Evolutionary conservation across 148 eudicot species (phyloP).

Genomic region (Pharnaceum exiguum): DNA sequence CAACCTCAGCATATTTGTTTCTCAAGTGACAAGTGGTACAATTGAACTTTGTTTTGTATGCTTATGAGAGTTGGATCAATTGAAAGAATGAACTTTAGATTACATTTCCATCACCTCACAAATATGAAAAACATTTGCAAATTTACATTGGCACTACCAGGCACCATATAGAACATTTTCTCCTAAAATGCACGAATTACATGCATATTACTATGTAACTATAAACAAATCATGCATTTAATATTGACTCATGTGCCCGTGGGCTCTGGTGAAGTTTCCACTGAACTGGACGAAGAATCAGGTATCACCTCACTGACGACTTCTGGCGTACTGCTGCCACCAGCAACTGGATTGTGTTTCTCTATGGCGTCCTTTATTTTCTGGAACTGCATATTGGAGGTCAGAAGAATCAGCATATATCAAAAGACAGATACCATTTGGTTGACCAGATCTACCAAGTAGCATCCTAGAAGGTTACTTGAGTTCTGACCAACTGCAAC

Average conservation of each 20-base stretch:
- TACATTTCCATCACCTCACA: no score
- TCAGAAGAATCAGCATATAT: neutral
- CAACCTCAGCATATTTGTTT: no score
- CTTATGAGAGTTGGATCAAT: no score
- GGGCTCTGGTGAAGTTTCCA: slow-evolving; percentile 7
- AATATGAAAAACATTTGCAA: no score
- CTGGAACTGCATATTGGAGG: slow-evolving; percentile 57
- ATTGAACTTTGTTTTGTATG: no score
- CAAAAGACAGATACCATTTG: neutral
- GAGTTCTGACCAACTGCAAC: no score
- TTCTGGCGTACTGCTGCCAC: slow-evolving; percentile 50
- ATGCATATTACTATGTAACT: slow-evolving; percentile 12
- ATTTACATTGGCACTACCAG: slow-evolving; percentile 4
- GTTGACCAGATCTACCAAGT: neutral
- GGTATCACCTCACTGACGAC: slow-evolving; percentile 4
- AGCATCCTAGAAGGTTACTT: no score
- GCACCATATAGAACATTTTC: neutral
- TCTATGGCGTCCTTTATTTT: slow-evolving; percentile 79
- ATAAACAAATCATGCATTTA: slow-evolving; percentile 6
- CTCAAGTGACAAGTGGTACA: no score
- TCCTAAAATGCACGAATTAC: slow-evolving; percentile 2
- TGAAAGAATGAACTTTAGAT: no score
- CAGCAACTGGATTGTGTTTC: slow-evolving; percentile 54
- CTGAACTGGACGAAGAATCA: slow-evolving; percentile 5
- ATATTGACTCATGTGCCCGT: slow-evolving; percentile 4